Base-by-base conservation (phyloP, 768 basidiomycete genomes). In the Trametes villosa region DNA sequence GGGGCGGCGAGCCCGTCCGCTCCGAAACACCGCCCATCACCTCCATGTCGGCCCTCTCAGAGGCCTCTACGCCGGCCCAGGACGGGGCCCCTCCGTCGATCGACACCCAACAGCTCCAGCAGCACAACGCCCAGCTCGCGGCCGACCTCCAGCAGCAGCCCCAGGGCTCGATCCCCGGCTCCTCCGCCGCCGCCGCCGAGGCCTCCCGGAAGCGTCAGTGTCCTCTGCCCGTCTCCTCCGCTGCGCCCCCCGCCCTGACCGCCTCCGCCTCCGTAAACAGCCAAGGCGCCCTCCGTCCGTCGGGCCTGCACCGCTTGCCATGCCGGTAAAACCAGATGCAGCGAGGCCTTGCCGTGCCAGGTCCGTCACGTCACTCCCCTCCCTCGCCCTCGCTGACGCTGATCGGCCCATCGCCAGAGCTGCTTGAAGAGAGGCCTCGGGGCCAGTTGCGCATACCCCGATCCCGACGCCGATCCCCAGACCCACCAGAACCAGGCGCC, bases 361-460 rank as follows among this genome's bases (percentile, higher is more conserved):
- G 89, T 88, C 64, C 12, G 74, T 66, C 27, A 15, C 44, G 2
- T 51, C 45, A 50, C 58, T 46, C 33, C 69, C 63, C 13, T 53
- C 20, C 42, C 44, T 34, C 61, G 22, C 57, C 45, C 61, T 30
- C 52, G 31, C 53, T 30, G 44, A 40, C n/a, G 33, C 33, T 38
- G 34, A 36, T 29, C 2, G 18, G 24, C 1, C 26, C 44, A 26
- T 27, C 52, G 20, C 31, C 73, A 92, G 91, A 91, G 87, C 72
- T 92, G 91, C 68, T 80, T 92, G 70, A 92, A 92, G 75, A 84
- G 91, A 54, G 91, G 91, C 20, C 78, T 91, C 54, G 90, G 87
- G 27, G 74, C 80, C 2, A 72, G 81, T 18, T 92, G 91, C 69
- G 78, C 88, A 15, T 92, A 92, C 71, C 90, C 91, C 24, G 91